Evolutionary conservation across 2,329 filamentous ascomycete genomes (phyloP), one percentile per base, ranked within the genome.

Genomic region (Mollisiaceae sp.): DNA sequence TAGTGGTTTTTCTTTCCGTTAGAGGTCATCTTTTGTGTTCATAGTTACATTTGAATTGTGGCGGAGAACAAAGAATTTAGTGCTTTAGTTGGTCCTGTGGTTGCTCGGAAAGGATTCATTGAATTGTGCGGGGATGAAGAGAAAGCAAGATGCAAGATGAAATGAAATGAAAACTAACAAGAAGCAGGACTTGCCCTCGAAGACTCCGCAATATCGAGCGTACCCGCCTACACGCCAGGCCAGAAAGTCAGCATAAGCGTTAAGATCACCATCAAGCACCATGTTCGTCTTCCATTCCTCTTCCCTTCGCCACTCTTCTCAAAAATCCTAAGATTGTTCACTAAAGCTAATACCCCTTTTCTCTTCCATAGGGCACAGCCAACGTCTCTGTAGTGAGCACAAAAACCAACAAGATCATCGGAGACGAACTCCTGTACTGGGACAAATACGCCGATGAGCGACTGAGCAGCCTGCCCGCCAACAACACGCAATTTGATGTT

Each of bases 351-450:
- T 9, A 35, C 6, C 3, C 6, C 27, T 32, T 32, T 32, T 32
- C 6, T 32, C 27, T 24, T 9, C 8, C 20, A 11, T 14, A 57
- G 55, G 85, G 85, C 65, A 74, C 76, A 9, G 83, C 83, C 73
- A 86, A 86, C 75, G 82, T 87, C 64, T 82, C 79, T 63, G 80
- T 87, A 69, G 78, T 87, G 67, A 77, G 82, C 72, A 81, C 81
- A 24, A 76, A 77, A 65, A 79, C 78, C 65, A 82, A 85, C 75
- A 76, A 74, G 47, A 74, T 84, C 68, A 80, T 86, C 32, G 56
- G 54, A 35, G 63, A 73, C 55, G 77, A 79, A 24, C 77, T 86
- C 66, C 81, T 79, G 65, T 78, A 72, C 67, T 86, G 80, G 79
- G 76, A 79, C 65, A 73, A 75, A 63, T 87, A 85, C 73, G 85